A percentile compares a stretch with the other conserved stretches of the same genome.
Evolutionary conservation across 257 asterid genomes (phyloP).

Genomic region (Striga asiatica): DNA sequence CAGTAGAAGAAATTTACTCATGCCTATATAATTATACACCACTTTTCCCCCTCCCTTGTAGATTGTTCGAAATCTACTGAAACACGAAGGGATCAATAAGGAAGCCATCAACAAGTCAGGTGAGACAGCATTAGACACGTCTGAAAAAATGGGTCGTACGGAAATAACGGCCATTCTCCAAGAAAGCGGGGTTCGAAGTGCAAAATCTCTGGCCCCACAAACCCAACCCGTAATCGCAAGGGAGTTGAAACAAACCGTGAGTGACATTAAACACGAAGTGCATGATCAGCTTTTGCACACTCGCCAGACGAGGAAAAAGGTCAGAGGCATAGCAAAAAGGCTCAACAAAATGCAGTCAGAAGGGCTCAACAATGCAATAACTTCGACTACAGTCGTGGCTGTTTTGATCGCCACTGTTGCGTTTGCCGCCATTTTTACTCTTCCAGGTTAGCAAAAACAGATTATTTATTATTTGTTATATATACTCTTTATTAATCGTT

Average conservation of each 20-base stretch:
- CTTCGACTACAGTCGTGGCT: conserved; percentile 67
- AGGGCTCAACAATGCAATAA: conserved; percentile 72
- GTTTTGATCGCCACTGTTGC: conserved; percentile 77
- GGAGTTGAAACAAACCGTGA: conserved; percentile 60
- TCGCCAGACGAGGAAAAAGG: conserved; percentile 39
- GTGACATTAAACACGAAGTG: conserved; percentile 70
- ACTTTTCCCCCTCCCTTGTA: too few relatives aligned
- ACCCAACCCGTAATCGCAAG: conserved; percentile 27
- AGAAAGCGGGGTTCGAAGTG: conserved; percentile 39
- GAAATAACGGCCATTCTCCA: conserved; percentile 34
- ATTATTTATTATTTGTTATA: too few relatives aligned
- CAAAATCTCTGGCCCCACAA: conserved; percentile 30
- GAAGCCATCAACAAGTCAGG: conserved; percentile 59
- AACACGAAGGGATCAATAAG: conserved; percentile 30
- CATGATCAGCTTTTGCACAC: conserved; percentile 62
- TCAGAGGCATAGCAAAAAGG: conserved; percentile 48
- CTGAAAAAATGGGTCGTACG: conserved; percentile 40
- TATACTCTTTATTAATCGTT: too few relatives aligned
- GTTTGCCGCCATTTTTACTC: conserved; percentile 63
- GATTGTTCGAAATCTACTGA: conserved; percentile 44
- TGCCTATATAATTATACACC: too few relatives aligned
- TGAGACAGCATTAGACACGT: conserved; percentile 63
- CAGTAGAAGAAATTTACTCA: too few relatives aligned
- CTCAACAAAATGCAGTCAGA: conserved; percentile 66
- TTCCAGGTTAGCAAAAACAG: conserved; percentile 40